A percentile compares a stretch with the other conserved stretches of the same genome.
Conservation (phyloP, 2,329 filamentous ascomycete genomes). For the Tothia fuscella region DNA sequence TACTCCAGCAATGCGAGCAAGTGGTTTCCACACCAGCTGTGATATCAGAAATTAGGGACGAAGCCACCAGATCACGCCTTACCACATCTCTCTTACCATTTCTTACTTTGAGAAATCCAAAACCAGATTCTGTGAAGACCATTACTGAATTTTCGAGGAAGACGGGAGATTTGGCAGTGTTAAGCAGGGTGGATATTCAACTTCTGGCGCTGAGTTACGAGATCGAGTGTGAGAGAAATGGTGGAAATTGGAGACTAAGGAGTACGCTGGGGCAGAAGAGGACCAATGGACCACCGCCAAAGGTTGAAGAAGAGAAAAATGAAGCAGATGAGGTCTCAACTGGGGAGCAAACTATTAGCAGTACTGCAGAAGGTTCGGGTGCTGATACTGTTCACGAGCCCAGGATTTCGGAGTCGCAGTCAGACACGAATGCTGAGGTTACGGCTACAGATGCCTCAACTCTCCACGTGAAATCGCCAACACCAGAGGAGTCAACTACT, state of each 20-base stretch:
- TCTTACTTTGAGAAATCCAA: constrained; percentile 62
- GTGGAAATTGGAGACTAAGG: constrained; percentile 77
- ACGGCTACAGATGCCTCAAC: too few species aligned
- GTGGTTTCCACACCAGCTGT: constrained; percentile 79
- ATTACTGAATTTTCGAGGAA: constrained; percentile 75
- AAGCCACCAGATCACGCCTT: constrained; percentile 64
- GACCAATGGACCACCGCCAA: constrained; percentile 55
- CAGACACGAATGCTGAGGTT: too few species aligned
- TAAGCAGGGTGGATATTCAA: constrained; percentile 82
- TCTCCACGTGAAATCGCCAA: too few species aligned
- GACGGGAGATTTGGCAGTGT: constrained; percentile 78
- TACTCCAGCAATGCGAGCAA: constrained; percentile 63
- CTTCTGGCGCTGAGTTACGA: constrained; percentile 87
- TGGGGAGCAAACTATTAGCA: too few species aligned
- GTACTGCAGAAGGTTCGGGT: too few species aligned
- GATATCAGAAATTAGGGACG: constrained; percentile 76
- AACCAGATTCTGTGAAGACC: constrained; percentile 63
- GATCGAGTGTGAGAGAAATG: constrained; percentile 80
- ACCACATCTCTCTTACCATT: constrained; percentile 81
- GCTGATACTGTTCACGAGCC: too few species aligned
- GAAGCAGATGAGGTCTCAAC: constrained; percentile 14
- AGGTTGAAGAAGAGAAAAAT: constrained; percentile 21
- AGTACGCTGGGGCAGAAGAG: constrained; percentile 67
- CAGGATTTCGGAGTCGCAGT: too few species aligned
- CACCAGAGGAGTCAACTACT: too few species aligned